Evolutionary conservation across 139 green algal species (phyloP).

Genomic region (Chlorella sp.): DNA sequence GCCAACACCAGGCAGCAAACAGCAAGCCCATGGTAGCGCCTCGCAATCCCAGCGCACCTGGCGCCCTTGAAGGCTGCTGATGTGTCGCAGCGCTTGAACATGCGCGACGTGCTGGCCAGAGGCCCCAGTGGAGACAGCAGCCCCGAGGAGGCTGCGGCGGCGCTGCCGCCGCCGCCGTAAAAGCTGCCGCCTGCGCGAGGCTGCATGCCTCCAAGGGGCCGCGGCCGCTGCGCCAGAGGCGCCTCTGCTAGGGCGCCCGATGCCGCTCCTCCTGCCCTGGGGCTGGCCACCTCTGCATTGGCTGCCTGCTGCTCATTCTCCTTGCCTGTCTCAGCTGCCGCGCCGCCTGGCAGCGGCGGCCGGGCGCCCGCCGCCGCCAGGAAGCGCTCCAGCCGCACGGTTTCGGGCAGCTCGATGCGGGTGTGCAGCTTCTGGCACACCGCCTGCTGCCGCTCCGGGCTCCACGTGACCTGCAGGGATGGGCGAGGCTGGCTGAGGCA

Average conservation of each 20-base stretch:
- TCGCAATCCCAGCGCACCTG: too few species aligned
- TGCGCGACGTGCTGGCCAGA: neutral
- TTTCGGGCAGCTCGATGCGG: slow-evolving; percentile 14
- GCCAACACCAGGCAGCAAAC: neutral
- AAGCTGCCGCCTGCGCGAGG: neutral
- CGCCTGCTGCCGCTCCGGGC: neutral
- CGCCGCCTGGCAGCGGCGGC: slow-evolving; percentile 30
- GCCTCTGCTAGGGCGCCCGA: neutral
- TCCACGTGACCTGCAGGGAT: slow-evolving; percentile 10
- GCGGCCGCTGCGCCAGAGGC: neutral
- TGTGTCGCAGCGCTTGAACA: neutral
- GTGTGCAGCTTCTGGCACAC: slow-evolving; percentile 52
- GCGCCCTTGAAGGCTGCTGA: neutral
- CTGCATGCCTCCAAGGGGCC: neutral
- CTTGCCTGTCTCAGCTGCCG: slow-evolving; percentile 20
- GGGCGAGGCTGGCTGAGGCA: neutral
- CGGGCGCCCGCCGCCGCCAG: neutral
- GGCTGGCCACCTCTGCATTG: neutral
- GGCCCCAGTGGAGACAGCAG: slow-evolving; percentile 5
- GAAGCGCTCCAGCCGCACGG: slow-evolving; percentile 32
- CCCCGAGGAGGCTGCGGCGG: neutral
- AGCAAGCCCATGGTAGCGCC: neutral
- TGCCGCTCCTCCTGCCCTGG: neutral
- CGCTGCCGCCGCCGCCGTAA: neutral
- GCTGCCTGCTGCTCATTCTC: slow-evolving; percentile 30